Base-by-base conservation (phyloP, 148 eudicot species). In the Cornus kousa region DNA sequence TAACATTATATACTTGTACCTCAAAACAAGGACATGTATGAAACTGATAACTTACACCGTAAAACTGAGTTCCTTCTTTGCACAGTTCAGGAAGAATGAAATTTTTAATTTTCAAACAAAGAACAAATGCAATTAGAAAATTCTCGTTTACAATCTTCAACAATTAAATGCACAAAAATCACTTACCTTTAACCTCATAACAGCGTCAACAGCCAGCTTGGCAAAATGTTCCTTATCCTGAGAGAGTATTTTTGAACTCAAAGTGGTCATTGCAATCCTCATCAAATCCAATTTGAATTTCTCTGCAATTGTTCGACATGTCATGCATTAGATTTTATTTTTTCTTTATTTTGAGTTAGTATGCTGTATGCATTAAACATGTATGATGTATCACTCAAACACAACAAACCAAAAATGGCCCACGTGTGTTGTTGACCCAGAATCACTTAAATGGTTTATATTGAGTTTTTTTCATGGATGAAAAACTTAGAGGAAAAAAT, bases 221-320 rank as follows among this genome's bases (percentile, higher is more conserved):
- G 95, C 97, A 85, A 96, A 96, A 85, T 92, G 99, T 77, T 92
- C 99, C 88, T 94, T 96, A 88, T 94, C 99, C 86, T 94, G 98
- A 59, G 97, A 89, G 67, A 96, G 89, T n/a, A 96, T 96, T 88
- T 96, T 96, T 14, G 98, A 96, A 78, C 99, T 93, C 91, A 96
- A 86, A 37, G 99, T 96, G 76, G 99, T 96, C 98, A 83, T 94
- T 69, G 98, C 98, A 83, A 96, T 94, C 83, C 87, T 96, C 94
- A 96, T 91, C 86, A 96, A 84, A 87, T 96, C 99, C 24, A 80
- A 74, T 88, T 90, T 92, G 85, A 96, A 94, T 83, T 96, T 92
- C 71, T 96, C 99, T 96, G 95, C 85, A 87, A 79, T 48, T 37
- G 40, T 43, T 33, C 39, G 81, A 43, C 22, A 57, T 65, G 9